Evolutionary conservation across 179 eudicot species (phyloP).

Genomic region (Silene noctiflora): DNA sequence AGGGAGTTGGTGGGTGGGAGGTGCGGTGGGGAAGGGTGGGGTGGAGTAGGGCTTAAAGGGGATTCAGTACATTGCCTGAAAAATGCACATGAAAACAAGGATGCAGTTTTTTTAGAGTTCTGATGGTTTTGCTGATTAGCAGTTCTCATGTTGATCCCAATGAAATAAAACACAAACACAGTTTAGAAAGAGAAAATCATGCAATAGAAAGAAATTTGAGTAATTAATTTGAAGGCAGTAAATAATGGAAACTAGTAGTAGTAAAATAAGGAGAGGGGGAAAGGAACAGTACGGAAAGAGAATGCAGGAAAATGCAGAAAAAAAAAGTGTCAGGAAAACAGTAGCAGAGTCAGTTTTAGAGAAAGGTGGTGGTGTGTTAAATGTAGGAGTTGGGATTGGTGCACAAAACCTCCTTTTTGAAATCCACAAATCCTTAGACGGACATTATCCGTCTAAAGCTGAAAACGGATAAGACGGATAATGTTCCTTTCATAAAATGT

Average conservation of each 20-base stretch:
- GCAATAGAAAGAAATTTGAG: slow-evolving; percentile 1
- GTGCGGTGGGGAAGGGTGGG: slow-evolving; percentile 38
- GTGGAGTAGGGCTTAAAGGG: slow-evolving; percentile 61
- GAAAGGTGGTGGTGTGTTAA: not conserved
- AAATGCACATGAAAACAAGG: slow-evolving; percentile 76
- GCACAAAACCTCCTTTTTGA: not conserved
- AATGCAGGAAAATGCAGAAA: not conserved
- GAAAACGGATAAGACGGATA: too few species aligned
- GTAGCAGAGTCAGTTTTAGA: not conserved
- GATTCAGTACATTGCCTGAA: slow-evolving; percentile 84
- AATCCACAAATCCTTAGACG: too few species aligned
- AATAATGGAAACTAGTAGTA: not conserved
- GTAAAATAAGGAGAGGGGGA: not conserved
- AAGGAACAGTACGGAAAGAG: slow-evolving; percentile 5
- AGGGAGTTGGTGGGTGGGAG: slow-evolving; percentile 25
- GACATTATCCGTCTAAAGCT: too few species aligned
- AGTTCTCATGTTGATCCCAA: slow-evolving; percentile 41
- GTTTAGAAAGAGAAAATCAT: slow-evolving; percentile 9
- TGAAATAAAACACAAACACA: not conserved
- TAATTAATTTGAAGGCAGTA: slow-evolving; percentile 9
- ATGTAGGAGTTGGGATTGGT: slow-evolving; percentile 30
- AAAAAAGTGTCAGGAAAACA: not conserved
- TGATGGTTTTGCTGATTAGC: slow-evolving; percentile 48
- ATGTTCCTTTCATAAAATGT: too few species aligned
- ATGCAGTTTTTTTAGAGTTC: slow-evolving; percentile 47